A percentile compares a stretch with the other conserved stretches of the same genome.
phyloP scores from a whole-genome alignment of 192 early-diverging fungal genomes.

The Backusella mclennaniae region DNA sequence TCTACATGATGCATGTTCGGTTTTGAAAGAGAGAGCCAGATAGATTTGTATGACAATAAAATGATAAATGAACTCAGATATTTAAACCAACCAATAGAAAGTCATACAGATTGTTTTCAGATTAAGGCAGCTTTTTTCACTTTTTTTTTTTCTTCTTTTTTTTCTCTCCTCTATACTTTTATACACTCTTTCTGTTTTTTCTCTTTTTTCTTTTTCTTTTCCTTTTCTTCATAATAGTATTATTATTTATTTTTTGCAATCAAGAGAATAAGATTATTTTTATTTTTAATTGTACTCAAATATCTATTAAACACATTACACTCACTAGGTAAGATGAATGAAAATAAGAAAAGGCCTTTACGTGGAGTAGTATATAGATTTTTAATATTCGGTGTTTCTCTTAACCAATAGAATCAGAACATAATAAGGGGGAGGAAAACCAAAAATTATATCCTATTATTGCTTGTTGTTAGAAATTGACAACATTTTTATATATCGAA shows the following conservation, averaged over 20 bases:
- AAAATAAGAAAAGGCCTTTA: background rate
- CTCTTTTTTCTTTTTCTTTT: background rate
- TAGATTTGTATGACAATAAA: background rate
- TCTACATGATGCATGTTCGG: too few relatives aligned
- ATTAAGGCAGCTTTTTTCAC: background rate
- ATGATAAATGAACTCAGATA: background rate
- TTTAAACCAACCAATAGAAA: background rate
- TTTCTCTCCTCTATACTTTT: background rate
- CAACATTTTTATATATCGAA: background rate
- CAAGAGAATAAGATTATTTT: background rate
- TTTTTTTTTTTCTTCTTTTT: background rate
- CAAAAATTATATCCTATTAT: background rate
- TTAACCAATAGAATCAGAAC: background rate
- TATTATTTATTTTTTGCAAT: background rate
- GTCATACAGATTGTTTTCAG: background rate
- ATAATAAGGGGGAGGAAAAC: background rate
- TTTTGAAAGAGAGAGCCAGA: too few relatives aligned
- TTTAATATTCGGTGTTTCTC: background rate
- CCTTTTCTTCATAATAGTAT: background rate
- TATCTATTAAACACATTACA: background rate
- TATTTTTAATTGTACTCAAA: background rate
- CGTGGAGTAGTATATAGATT: background rate
- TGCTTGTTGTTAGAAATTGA: background rate
- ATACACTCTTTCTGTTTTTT: background rate
- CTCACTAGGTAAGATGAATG: background rate